phyloP scores from a whole-genome alignment of 169 alveolate genomes.

The Cyclospora cayetanensis region DNA sequence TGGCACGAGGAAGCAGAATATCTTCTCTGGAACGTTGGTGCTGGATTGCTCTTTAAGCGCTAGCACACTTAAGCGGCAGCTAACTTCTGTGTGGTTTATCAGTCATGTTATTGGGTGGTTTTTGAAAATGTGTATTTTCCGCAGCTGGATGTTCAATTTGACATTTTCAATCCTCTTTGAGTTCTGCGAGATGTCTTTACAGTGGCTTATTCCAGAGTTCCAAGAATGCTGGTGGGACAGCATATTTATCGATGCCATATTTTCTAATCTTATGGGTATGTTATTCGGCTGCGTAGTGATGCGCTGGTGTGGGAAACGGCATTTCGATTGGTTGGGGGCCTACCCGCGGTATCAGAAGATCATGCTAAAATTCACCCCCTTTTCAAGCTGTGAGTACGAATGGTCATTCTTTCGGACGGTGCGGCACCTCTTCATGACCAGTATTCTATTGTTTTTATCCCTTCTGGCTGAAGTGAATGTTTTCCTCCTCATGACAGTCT shows the following conservation, averaged over 20 bases:
- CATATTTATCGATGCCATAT: slow-evolving; percentile 63
- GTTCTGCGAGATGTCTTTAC: slow-evolving; percentile 69
- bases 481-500: slow-evolving; percentile 70
- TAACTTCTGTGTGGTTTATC: slow-evolving; percentile 65
- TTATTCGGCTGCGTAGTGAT: slow-evolving; percentile 48
- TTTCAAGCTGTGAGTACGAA: slow-evolving; percentile 64
- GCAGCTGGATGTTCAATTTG: slow-evolving; percentile 71
- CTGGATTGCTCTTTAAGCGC: slow-evolving; percentile 57
- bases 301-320: background rate
- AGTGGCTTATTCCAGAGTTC: slow-evolving; percentile 78
- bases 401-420: slow-evolving; percentile 72
- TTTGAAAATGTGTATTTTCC: slow-evolving; percentile 69
- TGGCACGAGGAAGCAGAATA: background rate
- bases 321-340: slow-evolving; percentile 66
- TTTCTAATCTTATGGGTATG: slow-evolving; percentile 74
- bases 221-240: slow-evolving; percentile 79
- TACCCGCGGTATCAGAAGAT: slow-evolving; percentile 55
- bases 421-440: slow-evolving; percentile 38
- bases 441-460: slow-evolving; percentile 37
- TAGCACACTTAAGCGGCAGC: slow-evolving; percentile 58
- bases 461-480: slow-evolving; percentile 69
- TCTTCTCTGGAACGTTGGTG: slow-evolving; percentile 71
- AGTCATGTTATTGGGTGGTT: slow-evolving; percentile 75
- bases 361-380: slow-evolving; percentile 65
- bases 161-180: slow-evolving; percentile 58